Evolutionary conservation across 164 flowering plant genomes (phyloP).

Genomic region (Nelumbo lutea): DNA sequence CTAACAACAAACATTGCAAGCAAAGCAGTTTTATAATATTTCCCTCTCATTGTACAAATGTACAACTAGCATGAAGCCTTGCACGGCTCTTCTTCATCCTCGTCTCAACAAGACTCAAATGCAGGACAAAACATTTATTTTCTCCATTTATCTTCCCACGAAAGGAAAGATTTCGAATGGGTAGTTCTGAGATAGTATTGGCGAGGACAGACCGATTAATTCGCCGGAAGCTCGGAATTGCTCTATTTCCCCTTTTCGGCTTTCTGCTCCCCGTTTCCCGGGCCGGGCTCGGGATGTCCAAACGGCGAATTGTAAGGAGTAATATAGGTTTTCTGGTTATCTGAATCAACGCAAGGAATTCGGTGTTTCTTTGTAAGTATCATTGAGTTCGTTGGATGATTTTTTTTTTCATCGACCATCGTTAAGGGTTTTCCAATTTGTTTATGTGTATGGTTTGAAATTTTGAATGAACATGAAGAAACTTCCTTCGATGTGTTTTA

Average conservation of each 20-base stretch:
- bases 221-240: background rate
- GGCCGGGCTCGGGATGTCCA: background rate
- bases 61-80: too few species aligned
- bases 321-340: constrained; percentile 5
- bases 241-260: background rate
- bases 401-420: background rate
- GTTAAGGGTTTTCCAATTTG: constrained; percentile 5
- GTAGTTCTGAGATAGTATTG: background rate
- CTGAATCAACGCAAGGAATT: background rate
- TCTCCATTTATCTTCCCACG: background rate
- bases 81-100: too few species aligned
- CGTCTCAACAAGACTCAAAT: background rate
- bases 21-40: too few species aligned
- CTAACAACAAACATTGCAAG: too few species aligned
- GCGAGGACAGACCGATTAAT: background rate
- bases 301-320: constrained; percentile 4
- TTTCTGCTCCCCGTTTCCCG: background rate
- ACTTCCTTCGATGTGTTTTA: too few species aligned
- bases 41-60: too few species aligned
- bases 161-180: too few species aligned
- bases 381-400: background rate
- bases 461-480: too few species aligned
- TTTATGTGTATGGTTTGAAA: background rate
- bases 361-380: background rate
- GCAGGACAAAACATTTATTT: background rate